A percentile compares a stretch with the other conserved stretches of the same genome.
Evolutionary conservation across 2,329 filamentous ascomycete species (phyloP).

Genomic region (Penicillium rolfsii): DNA sequence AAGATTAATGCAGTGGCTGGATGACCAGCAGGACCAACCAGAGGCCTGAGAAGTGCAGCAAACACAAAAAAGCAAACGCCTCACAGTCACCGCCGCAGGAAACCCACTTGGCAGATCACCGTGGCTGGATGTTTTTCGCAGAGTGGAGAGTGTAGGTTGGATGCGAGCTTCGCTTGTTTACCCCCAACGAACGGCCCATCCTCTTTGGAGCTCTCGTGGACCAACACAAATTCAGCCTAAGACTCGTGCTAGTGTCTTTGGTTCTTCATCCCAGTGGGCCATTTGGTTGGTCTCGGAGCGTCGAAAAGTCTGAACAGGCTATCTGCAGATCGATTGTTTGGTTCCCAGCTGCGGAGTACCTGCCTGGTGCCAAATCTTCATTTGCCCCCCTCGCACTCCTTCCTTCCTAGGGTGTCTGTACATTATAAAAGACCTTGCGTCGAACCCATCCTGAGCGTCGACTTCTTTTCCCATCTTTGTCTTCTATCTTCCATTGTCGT

Average conservation of each 20-base stretch:
- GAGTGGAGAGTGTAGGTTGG: not conserved
- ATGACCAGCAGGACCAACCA: not conserved
- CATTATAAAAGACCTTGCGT: conserved; percentile 26
- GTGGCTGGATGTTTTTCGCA: conserved; percentile 9
- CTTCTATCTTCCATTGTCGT: not conserved
- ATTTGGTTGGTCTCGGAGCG: not conserved
- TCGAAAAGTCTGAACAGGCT: conserved; percentile 1
- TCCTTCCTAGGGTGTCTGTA: not conserved
- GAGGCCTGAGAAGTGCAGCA: not conserved
- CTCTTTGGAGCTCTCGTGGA: conserved; percentile 1
- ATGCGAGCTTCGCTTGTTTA: not conserved
- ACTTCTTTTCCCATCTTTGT: conserved; percentile 1
- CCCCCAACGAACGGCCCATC: not conserved
- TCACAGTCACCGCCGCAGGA: conserved; percentile 11
- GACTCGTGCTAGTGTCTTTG: conserved; percentile 6
- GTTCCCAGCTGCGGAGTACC: conserved; percentile 12
- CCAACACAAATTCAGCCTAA: conserved; percentile 8
- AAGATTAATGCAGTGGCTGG: not conserved
- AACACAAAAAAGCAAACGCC: conserved; percentile 6
- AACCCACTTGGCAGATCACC: conserved; percentile 20
- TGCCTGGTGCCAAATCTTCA: conserved; percentile 1
- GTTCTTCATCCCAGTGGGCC: not conserved
- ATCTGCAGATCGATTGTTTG: conserved; percentile 22
- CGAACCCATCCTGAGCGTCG: not conserved
- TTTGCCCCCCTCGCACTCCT: not conserved